Percentiles rank a stretch among this genome's conserved stretches.
These are phyloP conservation scores for Cladosporium sp. DNA, from an alignment of 2,329 filamentous ascomycete genomes.

Conservation along the genomic window DNA sequence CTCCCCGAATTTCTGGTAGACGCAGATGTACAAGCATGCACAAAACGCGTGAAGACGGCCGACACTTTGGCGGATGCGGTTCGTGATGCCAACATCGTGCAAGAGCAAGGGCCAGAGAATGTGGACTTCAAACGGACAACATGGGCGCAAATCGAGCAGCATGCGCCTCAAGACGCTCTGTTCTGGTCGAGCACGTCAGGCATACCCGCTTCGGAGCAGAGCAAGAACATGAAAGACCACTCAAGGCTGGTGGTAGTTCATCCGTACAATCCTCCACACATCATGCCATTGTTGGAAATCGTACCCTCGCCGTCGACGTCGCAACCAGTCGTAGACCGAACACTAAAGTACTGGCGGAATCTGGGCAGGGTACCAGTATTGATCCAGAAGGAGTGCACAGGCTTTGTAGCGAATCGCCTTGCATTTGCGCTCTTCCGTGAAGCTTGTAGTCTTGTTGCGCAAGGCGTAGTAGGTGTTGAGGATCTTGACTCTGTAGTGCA, in stretches of 20 bases:
- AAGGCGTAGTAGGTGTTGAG: slow-evolving; percentile 49
- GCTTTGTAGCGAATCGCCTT: slow-evolving; percentile 57
- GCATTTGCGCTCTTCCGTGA: slow-evolving; percentile 55
- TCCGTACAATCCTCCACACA: slow-evolving; percentile 59
- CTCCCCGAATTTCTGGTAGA: slow-evolving; percentile 43
- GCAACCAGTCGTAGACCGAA: slow-evolving; percentile 35
- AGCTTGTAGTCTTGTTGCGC: slow-evolving; percentile 51
- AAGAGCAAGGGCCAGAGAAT: slow-evolving; percentile 58
- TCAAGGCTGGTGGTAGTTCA: slow-evolving; percentile 54
- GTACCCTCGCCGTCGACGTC: slow-evolving; percentile 48
- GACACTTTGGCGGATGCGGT: slow-evolving; percentile 41
- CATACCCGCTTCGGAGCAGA: slow-evolving; percentile 52
- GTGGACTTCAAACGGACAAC: slow-evolving; percentile 47
- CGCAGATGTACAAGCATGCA: slow-evolving; percentile 25
- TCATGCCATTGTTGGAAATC: slow-evolving; percentile 59
- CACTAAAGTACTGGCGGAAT: slow-evolving; percentile 44
- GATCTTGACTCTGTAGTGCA: slow-evolving; percentile 53
- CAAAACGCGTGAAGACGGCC: slow-evolving; percentile 35
- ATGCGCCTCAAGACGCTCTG: slow-evolving; percentile 42
- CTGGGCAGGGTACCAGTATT: slow-evolving; percentile 45
- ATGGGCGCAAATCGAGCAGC: slow-evolving; percentile 49
- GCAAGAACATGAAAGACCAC: slow-evolving; percentile 38
- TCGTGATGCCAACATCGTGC: slow-evolving; percentile 47
- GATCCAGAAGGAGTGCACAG: slow-evolving; percentile 48
- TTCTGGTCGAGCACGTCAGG: slow-evolving; percentile 58